A percentile compares a stretch with the other conserved stretches of the same genome.
phyloP scores from a whole-genome alignment of 1,284 basidiomycete species.

The Sphagnurus paluster region DNA sequence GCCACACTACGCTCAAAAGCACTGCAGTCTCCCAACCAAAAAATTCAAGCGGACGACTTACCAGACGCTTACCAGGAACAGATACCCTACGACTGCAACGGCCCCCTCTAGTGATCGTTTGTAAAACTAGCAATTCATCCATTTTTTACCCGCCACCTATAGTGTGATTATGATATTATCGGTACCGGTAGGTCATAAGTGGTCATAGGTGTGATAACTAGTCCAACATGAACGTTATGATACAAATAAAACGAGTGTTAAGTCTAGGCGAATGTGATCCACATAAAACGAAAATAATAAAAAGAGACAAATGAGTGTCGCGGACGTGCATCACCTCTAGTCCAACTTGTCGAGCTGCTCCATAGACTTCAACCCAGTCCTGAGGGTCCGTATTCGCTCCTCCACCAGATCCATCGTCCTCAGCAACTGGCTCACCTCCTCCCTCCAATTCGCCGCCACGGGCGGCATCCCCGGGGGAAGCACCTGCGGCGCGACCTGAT shows the following conservation, averaged over 20 bases:
- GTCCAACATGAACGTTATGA: neutral
- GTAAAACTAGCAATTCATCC: neutral
- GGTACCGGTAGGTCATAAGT: neutral
- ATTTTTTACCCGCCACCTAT: too few species aligned
- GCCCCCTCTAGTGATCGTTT: too few species aligned
- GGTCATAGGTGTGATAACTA: neutral
- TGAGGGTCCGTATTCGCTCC: constrained; percentile 47
- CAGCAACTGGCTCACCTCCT: constrained; percentile 52
- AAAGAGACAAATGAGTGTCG: constrained; percentile 10
- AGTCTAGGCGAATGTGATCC: neutral
- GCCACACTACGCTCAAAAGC: constrained; percentile 3
- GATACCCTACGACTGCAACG: too few species aligned
- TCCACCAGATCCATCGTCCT: constrained; percentile 59
- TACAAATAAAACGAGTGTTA: neutral
- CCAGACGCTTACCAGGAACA: too few species aligned
- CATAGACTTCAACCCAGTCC: constrained; percentile 31
- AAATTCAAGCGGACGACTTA: neutral
- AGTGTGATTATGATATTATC: neutral
- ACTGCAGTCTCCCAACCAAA: neutral
- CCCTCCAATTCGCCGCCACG: constrained; percentile 34
- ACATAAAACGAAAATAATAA: neutral
- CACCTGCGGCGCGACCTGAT: constrained; percentile 10
- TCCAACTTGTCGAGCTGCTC: constrained; percentile 17
- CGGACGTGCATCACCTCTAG: constrained; percentile 9
- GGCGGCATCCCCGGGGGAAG: constrained; percentile 6